Base-by-base conservation (phyloP, 2,329 filamentous ascomycete species). In the Amphichorda felina region DNA sequence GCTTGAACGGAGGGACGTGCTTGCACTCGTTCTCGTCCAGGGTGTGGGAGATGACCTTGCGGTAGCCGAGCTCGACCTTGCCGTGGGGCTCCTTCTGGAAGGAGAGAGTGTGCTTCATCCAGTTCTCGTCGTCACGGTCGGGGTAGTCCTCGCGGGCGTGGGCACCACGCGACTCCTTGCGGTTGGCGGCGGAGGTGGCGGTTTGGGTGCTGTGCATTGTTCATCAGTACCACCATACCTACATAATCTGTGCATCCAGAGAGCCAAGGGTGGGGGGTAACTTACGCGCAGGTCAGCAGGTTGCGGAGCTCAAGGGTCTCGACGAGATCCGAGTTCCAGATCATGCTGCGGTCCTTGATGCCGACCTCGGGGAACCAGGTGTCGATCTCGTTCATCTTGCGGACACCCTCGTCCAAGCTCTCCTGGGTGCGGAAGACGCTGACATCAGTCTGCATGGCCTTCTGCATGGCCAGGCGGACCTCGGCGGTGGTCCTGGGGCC, bases 91-190 rank as follows among this genome's bases (percentile, higher is more conserved):
- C 60, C 80, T 86, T 93, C 73, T 98, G 91, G 82, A 82, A 98
- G 46, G 81, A 86, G 42, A 98, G 75, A 31, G 86, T 94, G 75
- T 98, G 91, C 80, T 96, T 96, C 89, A 95, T 95, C 89, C 89
- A 96, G 61, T 93, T 82, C 62, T 79, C 72, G 57, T 98, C 91
- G 56, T 96, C 85, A 68, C 91, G 82, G 14, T 96, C 88, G 39
- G 89, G 89, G 73, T 62, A 96, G 59, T 98, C 91, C 70, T 98
- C 91, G 47, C 91, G 83, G 46, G 91, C 91, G 63, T 98, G 91
- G 17, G 91, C 91, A 57, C 91, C 91, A 66, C 91, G 84, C 38
- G 87, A 94, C 66, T 98, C 91, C 73, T 94, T 94, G 56, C 91
- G 80, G 66, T 89, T 89, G 40, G 87, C 85, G 43, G 91, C 91